phyloP scores from a whole-genome alignment of 179 eudicot species.

The Heliamphora pulchella region DNA sequence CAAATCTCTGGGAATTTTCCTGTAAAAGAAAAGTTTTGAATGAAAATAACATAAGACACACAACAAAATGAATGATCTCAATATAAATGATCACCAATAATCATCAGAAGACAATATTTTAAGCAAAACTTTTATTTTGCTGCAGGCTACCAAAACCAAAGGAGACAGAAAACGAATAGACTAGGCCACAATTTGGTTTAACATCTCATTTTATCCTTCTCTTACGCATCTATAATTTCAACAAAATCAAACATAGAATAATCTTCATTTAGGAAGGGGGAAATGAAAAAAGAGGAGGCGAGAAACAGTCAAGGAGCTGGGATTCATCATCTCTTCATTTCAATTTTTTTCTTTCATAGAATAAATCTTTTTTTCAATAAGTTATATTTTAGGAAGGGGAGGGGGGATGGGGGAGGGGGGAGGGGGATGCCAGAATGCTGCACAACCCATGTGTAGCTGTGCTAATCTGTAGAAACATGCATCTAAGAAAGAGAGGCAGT shows the following conservation, averaged over 20 bases:
- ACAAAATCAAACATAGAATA: neutral
- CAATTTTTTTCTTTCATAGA: neutral
- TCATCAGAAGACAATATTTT: neutral
- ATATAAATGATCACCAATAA: neutral
- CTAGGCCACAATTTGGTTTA: neutral
- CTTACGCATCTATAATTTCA: no score
- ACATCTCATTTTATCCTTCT: neutral
- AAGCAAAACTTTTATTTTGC: constrained; percentile 6
- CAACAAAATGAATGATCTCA: neutral
- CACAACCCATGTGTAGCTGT: neutral
- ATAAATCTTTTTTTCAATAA: neutral
- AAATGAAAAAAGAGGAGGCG: neutral
- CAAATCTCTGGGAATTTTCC: constrained; percentile 97
- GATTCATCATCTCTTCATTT: neutral
- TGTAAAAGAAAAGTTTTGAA: constrained; percentile 26
- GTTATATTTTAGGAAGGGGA: neutral
- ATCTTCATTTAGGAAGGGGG: neutral
- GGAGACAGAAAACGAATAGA: neutral
- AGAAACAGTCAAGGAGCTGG: neutral
- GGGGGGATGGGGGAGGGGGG: no score
- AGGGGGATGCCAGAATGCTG: neutral
- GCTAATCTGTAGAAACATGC: neutral
- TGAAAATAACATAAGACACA: neutral
- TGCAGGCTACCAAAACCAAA: neutral
- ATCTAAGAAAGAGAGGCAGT: neutral